Percentiles rank a stretch among this genome's conserved stretches.
phyloP scores from a whole-genome alignment of 1,139 yeast genomes.

The Magnusiomyces fungicola region DNA sequence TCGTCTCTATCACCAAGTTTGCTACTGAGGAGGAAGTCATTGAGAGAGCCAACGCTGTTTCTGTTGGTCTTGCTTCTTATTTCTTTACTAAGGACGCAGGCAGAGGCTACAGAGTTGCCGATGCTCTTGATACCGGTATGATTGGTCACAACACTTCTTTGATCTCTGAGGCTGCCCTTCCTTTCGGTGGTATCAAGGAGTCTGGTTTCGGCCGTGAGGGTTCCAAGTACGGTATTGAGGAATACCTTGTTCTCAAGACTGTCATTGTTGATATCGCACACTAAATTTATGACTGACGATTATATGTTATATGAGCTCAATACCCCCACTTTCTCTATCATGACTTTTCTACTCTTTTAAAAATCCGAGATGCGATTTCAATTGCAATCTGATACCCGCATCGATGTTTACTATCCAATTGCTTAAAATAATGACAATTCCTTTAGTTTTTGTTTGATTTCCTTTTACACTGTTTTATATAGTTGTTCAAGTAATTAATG shows the following conservation, averaged over 20 bases:
- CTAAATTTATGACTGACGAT: too few relatives aligned
- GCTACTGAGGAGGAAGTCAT: slow-evolving; percentile 62
- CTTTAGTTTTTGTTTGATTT: too few relatives aligned
- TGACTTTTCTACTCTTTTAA: too few relatives aligned
- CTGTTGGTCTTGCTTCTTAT: slow-evolving; percentile 74
- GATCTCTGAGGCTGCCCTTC: slow-evolving; percentile 63
- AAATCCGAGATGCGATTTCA: too few relatives aligned
- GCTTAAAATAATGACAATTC: too few relatives aligned
- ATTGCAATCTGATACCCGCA: too few relatives aligned
- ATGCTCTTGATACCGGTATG: slow-evolving; percentile 73
- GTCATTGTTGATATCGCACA: slow-evolving; percentile 37
- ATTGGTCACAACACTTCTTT: slow-evolving; percentile 70
- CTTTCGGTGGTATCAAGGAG: slow-evolving; percentile 77
- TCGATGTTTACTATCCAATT: too few relatives aligned
- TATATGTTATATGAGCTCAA: too few relatives aligned
- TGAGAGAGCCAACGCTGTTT: slow-evolving; percentile 57
- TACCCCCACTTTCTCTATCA: too few relatives aligned
- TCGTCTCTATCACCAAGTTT: slow-evolving; percentile 64
- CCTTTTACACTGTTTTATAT: too few relatives aligned
- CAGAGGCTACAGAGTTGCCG: slow-evolving; percentile 59
- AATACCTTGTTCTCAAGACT: slow-evolving; percentile 59
- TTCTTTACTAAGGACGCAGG: slow-evolving; percentile 60
- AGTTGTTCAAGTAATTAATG: too few relatives aligned
- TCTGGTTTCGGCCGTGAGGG: slow-evolving; percentile 84
- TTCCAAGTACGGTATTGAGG: slow-evolving; percentile 66